Evolutionary conservation across 1,139 yeast species (phyloP), one percentile per base, ranked within the genome.

Genomic region (Debaryomycetaceae sp.): DNA sequence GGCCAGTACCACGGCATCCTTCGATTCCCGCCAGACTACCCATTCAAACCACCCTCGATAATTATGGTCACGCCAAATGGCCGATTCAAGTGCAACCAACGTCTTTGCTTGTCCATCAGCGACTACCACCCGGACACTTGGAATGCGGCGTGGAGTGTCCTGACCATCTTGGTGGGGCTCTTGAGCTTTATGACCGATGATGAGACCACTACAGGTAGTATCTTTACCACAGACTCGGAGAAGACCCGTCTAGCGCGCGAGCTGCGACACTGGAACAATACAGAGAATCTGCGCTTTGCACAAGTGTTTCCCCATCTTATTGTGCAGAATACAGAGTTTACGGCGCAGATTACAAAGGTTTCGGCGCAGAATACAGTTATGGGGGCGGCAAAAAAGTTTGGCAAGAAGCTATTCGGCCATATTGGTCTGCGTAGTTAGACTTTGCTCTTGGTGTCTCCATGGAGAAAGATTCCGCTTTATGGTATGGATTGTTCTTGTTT

Each of bases 101-200:
- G 95, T 27, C 64, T 87, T 27, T 87, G 97, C 55, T 60, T 87
- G 29, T 76, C 86, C 25, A 86, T 87, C 77, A 77, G 90, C 43
- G 96, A 87, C 48, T 86, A 75, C 52, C 97, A 87, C 44, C 96
- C 95, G 6, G 90, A 83, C 49, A 62, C 81, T 1, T 86, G 96
- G 96, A 85, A 86, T 51, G 95, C 96, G 2, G 85, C 93, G 4
- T 86, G 96, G 96, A 76, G 85, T 32, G 95, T 86, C 14, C 65
- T 83, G 16, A 83, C 95, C 0, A 86, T 86, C 15, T 62, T 86
- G 41, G 81, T 77, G 5, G 96, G 96, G 0, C 57, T 86, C 28
- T 58, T 86, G 40, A 80, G 94, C 46, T 86, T 86, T 45, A 86
- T 86, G 95, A 83, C 37, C 67, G 90, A 40, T 5, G 51, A 53